Evolutionary conservation across 2,329 filamentous ascomycete genomes (phyloP), one percentile per base, ranked within the genome.

Genomic region (Dactylellina cionopaga): DNA sequence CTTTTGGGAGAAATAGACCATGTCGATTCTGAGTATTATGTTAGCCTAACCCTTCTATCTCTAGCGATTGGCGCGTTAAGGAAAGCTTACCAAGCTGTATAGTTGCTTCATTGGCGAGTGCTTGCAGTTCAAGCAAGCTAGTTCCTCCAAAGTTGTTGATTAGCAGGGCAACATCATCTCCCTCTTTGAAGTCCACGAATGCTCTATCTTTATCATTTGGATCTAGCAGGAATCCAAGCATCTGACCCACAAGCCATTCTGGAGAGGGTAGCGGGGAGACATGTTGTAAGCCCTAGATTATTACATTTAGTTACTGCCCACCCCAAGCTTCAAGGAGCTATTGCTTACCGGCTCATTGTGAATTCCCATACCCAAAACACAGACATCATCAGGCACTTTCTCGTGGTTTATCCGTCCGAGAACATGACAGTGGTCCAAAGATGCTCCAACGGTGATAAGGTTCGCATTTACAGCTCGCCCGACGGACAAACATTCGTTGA

Each of bases 141-240:
- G 92, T 87, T 13, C 89, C 89, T 46, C 90, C 90, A 1, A 92
- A 84, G 78, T 92, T 92, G 80, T 92, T 92, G 74, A 92, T 83
- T 72, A 92, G 80, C 47, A 92, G 80, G 6, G 91, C 88, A 0
- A 89, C 85, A 37, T 85, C 79, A 76, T 92, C 88, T 47, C 85
- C 84, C 13, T 84, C 85, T 76, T 84, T 85, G 73, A 92, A 83
- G 2, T 85, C 81, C 29, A 91, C 79, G 78, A 92, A 93, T 0
- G 85, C 89, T n/a, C 90, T 84, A 78, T 92, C 90, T 77, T 85
- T 81, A 78, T 92, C 90, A 29, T 79, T 80, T 51, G 82, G 81
- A 75, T 91, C 87, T 19, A 92, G 83, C 77, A 91, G 84, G 88
- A 59, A 82, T 81, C 82, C 82, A 43, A 93, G 82, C 90, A 93